Evolutionary conservation across 208 protist species (phyloP).

Genomic region (Trypanosoma conorhini): DNA sequence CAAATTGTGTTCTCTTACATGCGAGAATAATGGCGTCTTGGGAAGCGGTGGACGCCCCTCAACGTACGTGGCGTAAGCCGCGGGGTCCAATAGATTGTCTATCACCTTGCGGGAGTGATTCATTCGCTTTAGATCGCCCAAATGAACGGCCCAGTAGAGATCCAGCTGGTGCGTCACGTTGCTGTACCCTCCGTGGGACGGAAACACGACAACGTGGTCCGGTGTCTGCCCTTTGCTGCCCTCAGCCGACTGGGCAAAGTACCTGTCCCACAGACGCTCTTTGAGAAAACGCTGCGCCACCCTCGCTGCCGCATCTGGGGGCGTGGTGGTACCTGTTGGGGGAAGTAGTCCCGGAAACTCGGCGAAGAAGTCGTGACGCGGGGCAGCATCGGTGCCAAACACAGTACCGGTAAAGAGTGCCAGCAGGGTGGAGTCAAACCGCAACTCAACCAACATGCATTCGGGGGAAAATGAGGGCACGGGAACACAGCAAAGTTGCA

Average conservation of each 20-base stretch:
- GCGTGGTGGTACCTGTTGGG: not conserved
- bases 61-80: constrained; percentile 42
- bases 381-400: constrained; percentile 53
- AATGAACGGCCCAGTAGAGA: constrained; percentile 66
- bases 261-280: constrained; percentile 39
- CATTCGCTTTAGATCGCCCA: constrained; percentile 59
- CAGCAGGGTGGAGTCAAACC: constrained; percentile 29
- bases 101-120: constrained; percentile 55
- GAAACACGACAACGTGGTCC: constrained; percentile 60
- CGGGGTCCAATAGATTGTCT: constrained; percentile 35
- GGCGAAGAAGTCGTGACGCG: constrained; percentile 51
- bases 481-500: constrained; percentile 40
- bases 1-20: constrained; percentile 49
- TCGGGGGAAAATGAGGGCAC: constrained; percentile 73
- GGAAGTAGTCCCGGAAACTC: constrained; percentile 22
- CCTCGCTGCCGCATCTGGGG: not conserved
- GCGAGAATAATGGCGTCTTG: constrained; percentile 47
- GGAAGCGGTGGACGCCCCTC: constrained; percentile 57
- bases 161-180: constrained; percentile 80
- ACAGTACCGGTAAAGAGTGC: constrained; percentile 65
- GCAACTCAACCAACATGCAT: constrained; percentile 64
- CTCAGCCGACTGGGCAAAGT: constrained; percentile 32
- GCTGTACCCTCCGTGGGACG: constrained; percentile 80
- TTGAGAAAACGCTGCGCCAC: constrained; percentile 42
- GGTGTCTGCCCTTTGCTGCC: constrained; percentile 4